These are phyloP conservation scores for Kwoniella heveanensis DNA, from an alignment of 768 basidiomycete species.

Conservation along the genomic window DNA sequence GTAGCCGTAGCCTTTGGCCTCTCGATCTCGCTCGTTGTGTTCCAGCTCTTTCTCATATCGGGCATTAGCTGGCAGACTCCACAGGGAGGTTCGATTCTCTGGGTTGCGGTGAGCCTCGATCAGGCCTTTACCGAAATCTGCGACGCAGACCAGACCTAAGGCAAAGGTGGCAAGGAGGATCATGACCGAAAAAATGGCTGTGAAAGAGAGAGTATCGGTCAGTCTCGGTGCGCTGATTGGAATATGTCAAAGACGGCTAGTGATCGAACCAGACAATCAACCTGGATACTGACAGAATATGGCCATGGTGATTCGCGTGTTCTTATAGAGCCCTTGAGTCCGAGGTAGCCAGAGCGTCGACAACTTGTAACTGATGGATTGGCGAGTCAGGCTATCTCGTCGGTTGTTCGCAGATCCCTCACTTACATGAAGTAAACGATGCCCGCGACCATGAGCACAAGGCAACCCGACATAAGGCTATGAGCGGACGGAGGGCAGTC, in stretches of 20 bases:
- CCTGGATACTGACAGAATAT: constrained; percentile 41
- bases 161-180: constrained; percentile 42
- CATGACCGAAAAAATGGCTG: constrained; percentile 43
- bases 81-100: constrained; percentile 18
- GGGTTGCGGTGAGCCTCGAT: constrained; percentile 38
- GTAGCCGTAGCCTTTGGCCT: not conserved
- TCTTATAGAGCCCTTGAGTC: constrained; percentile 36
- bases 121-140: constrained; percentile 42
- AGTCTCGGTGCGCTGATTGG: not conserved
- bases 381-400: too few species aligned
- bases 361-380: constrained; percentile 49
- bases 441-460: constrained; percentile 37
- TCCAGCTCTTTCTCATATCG: constrained; percentile 19
- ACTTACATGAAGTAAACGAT: constrained; percentile 48
- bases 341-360: constrained; percentile 41
- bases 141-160: constrained; percentile 38
- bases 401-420: too few species aligned
- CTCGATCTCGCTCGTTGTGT: not conserved
- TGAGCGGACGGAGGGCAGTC: not conserved
- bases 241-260: too few species aligned
- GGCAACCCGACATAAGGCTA: constrained; percentile 34
- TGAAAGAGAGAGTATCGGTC: not conserved
- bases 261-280: too few species aligned
- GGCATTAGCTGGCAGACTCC: constrained; percentile 22
- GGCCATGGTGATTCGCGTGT: constrained; percentile 44